A percentile compares a stretch with the other conserved stretches of the same genome.
These are phyloP conservation scores for Pseudocercospora vitis DNA, from an alignment of 2,329 filamentous ascomycete species.

Conservation along the genomic window DNA sequence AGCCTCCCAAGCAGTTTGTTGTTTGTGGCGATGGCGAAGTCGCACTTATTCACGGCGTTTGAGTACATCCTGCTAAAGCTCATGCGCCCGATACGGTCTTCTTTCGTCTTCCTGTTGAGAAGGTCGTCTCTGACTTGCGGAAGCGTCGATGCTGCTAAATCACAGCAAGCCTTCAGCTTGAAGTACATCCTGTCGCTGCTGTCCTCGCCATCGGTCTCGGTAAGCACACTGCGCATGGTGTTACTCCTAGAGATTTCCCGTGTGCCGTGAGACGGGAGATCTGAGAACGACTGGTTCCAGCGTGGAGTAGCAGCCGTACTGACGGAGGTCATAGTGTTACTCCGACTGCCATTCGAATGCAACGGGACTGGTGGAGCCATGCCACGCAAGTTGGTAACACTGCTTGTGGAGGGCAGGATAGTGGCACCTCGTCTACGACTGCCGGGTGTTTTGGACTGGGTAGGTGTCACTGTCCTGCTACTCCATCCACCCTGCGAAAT, in stretches of 20 bases:
- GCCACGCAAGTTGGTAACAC: constrained; percentile 36
- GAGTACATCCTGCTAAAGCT: constrained; percentile 62
- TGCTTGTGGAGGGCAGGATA: constrained; percentile 48
- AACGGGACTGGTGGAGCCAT: constrained; percentile 46
- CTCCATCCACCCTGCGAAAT: constrained; percentile 33
- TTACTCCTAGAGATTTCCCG: constrained; percentile 42
- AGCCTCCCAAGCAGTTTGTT: constrained; percentile 71
- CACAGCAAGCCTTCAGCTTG: constrained; percentile 70
- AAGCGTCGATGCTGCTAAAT: constrained; percentile 69
- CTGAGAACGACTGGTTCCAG: constrained; percentile 77
- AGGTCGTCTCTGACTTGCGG: constrained; percentile 70
- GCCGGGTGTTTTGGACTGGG: constrained; percentile 46
- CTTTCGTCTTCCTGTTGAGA: constrained; percentile 60
- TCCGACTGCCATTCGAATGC: constrained; percentile 52
- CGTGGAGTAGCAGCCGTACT: constrained; percentile 63
- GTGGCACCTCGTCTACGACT: constrained; percentile 54
- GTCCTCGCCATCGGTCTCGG: constrained; percentile 73
- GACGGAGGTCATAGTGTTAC: constrained; percentile 52
- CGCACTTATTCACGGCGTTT: constrained; percentile 69
- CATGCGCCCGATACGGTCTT: constrained; percentile 50
- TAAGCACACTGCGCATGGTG: constrained; percentile 55
- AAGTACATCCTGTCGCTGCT: constrained; percentile 81
- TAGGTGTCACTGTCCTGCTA: constrained; percentile 46
- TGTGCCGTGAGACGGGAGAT: constrained; percentile 45
- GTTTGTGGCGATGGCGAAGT: constrained; percentile 68